These are phyloP conservation scores for Candida suzukii DNA, from an alignment of 805 yeast genomes.

Conservation along the genomic window DNA sequence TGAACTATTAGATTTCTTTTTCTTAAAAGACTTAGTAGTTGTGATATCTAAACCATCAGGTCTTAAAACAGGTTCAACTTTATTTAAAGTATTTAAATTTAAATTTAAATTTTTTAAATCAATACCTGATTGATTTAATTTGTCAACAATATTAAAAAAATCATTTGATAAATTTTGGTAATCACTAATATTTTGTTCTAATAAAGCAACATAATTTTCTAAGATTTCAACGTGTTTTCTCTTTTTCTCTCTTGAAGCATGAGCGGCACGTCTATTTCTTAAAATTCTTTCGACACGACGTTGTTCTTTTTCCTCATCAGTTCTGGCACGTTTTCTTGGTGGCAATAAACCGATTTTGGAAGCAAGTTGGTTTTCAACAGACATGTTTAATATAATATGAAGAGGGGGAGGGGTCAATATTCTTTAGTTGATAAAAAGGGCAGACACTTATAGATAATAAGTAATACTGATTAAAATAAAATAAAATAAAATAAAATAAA, in stretches of 20 bases:
- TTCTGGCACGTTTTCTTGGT: constrained; percentile 94
- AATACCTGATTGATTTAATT: constrained; percentile 10
- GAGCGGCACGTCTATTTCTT: constrained; percentile 95
- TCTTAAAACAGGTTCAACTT: constrained; percentile 11
- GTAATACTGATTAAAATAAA: too few relatives aligned
- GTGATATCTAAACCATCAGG: constrained; percentile 21
- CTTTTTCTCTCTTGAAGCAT: constrained; percentile 94
- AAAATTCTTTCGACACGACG: constrained; percentile 88
- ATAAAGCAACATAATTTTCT: constrained; percentile 48
- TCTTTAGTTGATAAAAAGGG: too few relatives aligned
- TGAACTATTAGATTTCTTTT: constrained; percentile 6
- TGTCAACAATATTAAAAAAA: constrained; percentile 11
- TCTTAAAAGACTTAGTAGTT: constrained; percentile 11
- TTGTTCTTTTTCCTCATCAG: constrained; percentile 95
- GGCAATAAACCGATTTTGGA: constrained; percentile 48
- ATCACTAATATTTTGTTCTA: constrained; percentile 24
- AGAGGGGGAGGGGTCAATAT: too few relatives aligned
- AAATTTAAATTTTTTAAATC: constrained; percentile 10
- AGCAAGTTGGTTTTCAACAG: neutral
- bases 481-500: too few relatives aligned
- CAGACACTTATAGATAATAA: too few relatives aligned
- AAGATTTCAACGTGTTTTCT: constrained; percentile 83
- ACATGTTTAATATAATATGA: neutral
- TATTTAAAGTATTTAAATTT: constrained; percentile 1
- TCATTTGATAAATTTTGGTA: constrained; percentile 6